Percentiles rank a stretch among this genome's conserved stretches.
phyloP scores from a whole-genome alignment of 169 alveolate species.

The Babesia bigemina region DNA sequence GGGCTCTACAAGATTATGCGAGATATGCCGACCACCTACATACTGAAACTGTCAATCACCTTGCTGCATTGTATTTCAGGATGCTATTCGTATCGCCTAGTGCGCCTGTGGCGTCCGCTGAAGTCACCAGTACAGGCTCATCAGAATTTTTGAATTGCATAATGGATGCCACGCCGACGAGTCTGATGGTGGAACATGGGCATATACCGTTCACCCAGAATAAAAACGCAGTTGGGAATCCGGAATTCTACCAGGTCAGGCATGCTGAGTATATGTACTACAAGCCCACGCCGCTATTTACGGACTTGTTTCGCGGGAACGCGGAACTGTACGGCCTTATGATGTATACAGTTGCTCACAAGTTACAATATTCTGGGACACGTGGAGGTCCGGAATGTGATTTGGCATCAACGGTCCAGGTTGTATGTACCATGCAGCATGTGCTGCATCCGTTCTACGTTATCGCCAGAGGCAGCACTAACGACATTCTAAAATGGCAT shows the following conservation, averaged over 20 bases:
- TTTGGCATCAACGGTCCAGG: background rate
- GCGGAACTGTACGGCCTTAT: constrained; percentile 11
- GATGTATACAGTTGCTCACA: constrained; percentile 21
- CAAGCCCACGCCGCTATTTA: constrained; percentile 15
- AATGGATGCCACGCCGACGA: background rate
- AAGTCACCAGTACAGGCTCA: background rate
- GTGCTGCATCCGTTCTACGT: constrained; percentile 36
- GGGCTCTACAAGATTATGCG: constrained; percentile 14
- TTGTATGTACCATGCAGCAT: background rate
- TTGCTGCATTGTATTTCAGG: constrained; percentile 25
- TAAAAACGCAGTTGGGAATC: background rate
- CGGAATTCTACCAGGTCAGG: constrained; percentile 3
- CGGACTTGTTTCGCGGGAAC: constrained; percentile 5
- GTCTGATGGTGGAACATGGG: constrained; percentile 11
- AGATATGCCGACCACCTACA: background rate
- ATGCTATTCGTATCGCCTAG: constrained; percentile 3
- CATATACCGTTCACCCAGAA: constrained; percentile 14
- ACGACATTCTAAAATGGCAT: background rate
- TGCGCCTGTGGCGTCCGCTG: background rate
- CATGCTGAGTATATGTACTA: background rate
- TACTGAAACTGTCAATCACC: background rate
- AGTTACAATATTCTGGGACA: background rate
- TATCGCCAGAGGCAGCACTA: background rate
- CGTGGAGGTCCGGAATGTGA: background rate
- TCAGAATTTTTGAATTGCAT: constrained; percentile 1